phyloP scores from a whole-genome alignment of 768 basidiomycete genomes.

The Rhodotorula graminis region DNA sequence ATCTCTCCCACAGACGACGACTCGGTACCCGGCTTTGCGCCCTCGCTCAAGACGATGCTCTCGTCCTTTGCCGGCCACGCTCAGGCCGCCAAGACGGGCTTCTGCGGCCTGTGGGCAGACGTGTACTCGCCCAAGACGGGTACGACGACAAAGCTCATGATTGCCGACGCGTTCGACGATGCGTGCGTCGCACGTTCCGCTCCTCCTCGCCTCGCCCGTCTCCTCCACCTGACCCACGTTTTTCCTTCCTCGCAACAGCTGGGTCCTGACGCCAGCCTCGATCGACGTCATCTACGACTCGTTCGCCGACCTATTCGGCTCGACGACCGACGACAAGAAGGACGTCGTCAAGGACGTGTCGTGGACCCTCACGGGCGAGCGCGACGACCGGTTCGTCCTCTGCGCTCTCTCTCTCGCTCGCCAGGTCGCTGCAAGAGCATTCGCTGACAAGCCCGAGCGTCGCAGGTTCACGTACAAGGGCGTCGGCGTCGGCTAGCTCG shows the following conservation, averaged over 20 bases:
- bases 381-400: conserved; percentile 13
- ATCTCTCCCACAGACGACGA: conserved; percentile 24
- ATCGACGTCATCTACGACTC: no score
- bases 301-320: conserved; percentile 12
- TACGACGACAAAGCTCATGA: conserved; percentile 1
- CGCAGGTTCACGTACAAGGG: conserved; percentile 9
- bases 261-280: no score
- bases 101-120: conserved; percentile 38
- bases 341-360: conserved; percentile 26
- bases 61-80: conserved; percentile 28
- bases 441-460: no score
- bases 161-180: conserved; percentile 39
- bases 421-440: no score
- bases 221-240: no score
- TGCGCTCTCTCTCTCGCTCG: no score
- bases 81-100: conserved; percentile 20
- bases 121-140: conserved; percentile 33
- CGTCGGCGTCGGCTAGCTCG: background rate
- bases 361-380: conserved; percentile 36
- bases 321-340: conserved; percentile 19
- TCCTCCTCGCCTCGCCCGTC: background rate
- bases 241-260: no score
- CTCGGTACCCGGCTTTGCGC: conserved; percentile 37
- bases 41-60: conserved; percentile 39
- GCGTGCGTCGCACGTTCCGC: conserved; percentile 25